Percentiles rank a stretch among this genome's conserved stretches.
Conservation (phyloP, 2,329 filamentous ascomycete genomes). For the Teratosphaeria nubilosa region DNA sequence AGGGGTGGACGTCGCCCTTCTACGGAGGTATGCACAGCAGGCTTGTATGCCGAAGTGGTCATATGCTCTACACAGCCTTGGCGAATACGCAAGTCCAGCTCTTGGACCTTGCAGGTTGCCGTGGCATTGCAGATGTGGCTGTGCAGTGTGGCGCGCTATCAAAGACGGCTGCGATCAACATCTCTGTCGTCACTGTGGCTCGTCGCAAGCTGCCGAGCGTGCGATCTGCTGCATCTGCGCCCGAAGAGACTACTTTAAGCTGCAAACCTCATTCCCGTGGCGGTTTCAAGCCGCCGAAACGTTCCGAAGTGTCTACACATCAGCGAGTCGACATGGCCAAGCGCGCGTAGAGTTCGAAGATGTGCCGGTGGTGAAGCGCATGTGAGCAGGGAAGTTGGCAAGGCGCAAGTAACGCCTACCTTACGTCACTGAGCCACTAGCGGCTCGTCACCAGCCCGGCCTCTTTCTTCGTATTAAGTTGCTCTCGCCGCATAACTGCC, state of each 20-base stretch:
- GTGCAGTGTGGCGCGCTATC: not conserved
- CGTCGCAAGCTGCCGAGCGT: not conserved
- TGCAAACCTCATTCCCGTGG: not conserved
- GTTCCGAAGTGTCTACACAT: not conserved
- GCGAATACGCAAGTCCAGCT: not conserved
- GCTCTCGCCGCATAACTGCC: not conserved
- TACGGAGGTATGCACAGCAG: too few relatives aligned
- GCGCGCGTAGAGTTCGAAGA: not conserved
- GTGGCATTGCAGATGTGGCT: not conserved
- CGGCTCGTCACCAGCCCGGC: not conserved
- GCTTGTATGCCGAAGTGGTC: not conserved
- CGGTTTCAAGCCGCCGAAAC: not conserved
- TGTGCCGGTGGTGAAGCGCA: not conserved
- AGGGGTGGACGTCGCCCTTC: too few relatives aligned
- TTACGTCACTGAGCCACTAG: not conserved
- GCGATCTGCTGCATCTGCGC: not conserved
- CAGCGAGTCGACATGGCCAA: not conserved
- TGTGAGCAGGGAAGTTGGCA: not conserved
- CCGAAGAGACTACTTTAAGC: not conserved
- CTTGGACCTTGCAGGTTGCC: not conserved
- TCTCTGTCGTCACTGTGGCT: not conserved
- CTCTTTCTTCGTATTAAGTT: slow-evolving; percentile 1
- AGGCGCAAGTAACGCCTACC: not conserved
- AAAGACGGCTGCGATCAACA: not conserved
- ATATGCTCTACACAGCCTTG: not conserved